Base-by-base conservation (phyloP, 495 filamentous ascomycete species). In the Annulohypoxylon nitens region DNA sequence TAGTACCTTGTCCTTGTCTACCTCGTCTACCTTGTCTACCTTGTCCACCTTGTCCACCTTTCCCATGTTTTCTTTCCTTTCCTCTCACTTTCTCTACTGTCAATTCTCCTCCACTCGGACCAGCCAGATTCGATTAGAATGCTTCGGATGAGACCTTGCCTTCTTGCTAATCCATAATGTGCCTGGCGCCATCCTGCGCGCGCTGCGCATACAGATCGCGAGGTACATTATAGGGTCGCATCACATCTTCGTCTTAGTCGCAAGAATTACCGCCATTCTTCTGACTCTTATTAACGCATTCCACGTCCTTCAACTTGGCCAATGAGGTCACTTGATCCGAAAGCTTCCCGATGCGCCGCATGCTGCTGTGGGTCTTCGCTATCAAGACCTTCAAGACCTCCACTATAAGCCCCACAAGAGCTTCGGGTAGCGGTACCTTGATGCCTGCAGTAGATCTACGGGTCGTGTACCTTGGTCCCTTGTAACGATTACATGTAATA, bases 251-350 rank as follows among this genome's bases (percentile, higher is more conserved):
- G 47, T 67, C 66, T 69, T 67, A 47, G 53, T 47, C 64, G 67
- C 54, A 69, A 55, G 20, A 65, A 63, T 67, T 30, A 25, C 66
- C 20, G 55, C 71, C 54, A 48, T 69, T 65, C 66, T 62, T 64
- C 4, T 54, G 43, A 43, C 25, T 59, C 72, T 54, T 67, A 63
- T 75, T 75, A 51, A 75, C 67, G 63, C 72, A 75, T 75, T 75
- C 63, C 72, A 70, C 37, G 50, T 36, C 23, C 53, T 64, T 20
- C 25, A 25, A 37, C 48, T 67, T 16, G 23, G 30, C 72, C 67
- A 75, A 75, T 75, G 67, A 75, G 60, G 62, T 70, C 63, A 64
- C 67, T 48, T 53, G 36, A 33, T 50, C 57, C 18, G 41, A 66
- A 36, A 62, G 62, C 58, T 64, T 50, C 12, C 16, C 51, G n/a